Base-by-base conservation (phyloP, 495 filamentous ascomycete genomes). In the Pseudomonodictys pantanalensis region DNA sequence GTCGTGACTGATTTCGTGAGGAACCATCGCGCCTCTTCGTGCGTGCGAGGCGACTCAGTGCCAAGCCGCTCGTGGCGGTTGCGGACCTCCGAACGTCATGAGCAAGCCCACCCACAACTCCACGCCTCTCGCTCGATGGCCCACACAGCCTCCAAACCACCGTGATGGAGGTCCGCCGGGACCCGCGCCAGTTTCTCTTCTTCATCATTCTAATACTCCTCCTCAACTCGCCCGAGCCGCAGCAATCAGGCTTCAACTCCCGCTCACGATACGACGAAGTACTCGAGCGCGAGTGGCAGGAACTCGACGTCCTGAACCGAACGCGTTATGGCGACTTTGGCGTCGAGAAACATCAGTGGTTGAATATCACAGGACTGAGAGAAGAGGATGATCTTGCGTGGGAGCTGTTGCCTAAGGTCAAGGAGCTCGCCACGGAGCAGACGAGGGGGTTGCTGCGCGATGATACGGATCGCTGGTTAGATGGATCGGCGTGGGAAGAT, bases 351-450 rank as follows among this genome's bases (percentile, higher is more conserved):
- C 72, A 78, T 59, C 61, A 47, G 22, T 92, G 84, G 77, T 74
- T 95, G 57, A 92, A 95, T 54, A 73, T 92, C 56, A 84, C 86
- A 12, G 91, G 91, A 2, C 81, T 92, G 22, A 79, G 86, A 50
- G 75, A 85, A 56, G 81, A 84, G 32, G 86, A 95, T 69, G 84
- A 79, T 28, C 90, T 85, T 72, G 84, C 81, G 2, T 96, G 91
- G 91, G 79, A 81, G 38, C 59, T 83, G 25, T 71, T 88, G 10
- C 71, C 72, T 1, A 62, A 75, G n/a, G 83, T 83, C 15, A 78
- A 82, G 71, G 65, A 78, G 72, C 69, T 83, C 72, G 78, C 80
- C 72, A 72, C 72, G 52, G 64, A 79, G 67, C 77, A 83, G 60
- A 56, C 81, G n/a, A 71, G 73, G 42, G 72, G 71, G 39, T 69